phyloP scores from a whole-genome alignment of 768 basidiomycete species.

The Leccinum longicurvipes region DNA sequence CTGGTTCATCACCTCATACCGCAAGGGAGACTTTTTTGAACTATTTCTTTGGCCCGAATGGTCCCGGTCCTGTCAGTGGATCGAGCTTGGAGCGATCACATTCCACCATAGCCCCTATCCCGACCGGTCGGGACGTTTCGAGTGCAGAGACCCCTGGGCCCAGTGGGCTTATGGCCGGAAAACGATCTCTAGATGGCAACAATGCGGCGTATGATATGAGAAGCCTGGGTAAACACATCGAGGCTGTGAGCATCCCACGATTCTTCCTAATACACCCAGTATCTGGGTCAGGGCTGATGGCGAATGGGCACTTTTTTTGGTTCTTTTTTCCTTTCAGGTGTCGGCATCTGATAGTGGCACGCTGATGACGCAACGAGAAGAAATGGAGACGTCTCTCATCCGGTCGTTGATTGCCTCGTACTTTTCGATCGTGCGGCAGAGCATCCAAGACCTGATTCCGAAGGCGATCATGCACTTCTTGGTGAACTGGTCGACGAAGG shows the following conservation, averaged over 20 bases:
- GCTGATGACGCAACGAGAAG: slow-evolving; percentile 76
- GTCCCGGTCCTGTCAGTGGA: slow-evolving; percentile 66
- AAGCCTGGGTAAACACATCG: slow-evolving; percentile 95
- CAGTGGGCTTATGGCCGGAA: slow-evolving; percentile 64
- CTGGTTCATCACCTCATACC: slow-evolving; percentile 44
- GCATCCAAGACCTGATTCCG: slow-evolving; percentile 94
- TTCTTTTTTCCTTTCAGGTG: slow-evolving; percentile 36
- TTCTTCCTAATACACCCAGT: slow-evolving; percentile 4
- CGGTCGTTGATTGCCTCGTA: slow-evolving; percentile 93
- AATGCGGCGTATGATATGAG: slow-evolving; percentile 97
- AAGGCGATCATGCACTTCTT: slow-evolving; percentile 99
- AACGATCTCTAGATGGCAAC: slow-evolving; percentile 65
- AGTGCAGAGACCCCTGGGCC: slow-evolving; percentile 48
- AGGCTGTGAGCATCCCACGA: slow-evolving; percentile 67
- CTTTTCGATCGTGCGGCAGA: slow-evolving; percentile 93
- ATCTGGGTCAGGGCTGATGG: slow-evolving; percentile 11
- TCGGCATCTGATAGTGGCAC: slow-evolving; percentile 56
- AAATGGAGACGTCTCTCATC: slow-evolving; percentile 95
- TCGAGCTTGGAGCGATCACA: slow-evolving; percentile 46
- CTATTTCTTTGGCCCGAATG: slow-evolving; percentile 95
- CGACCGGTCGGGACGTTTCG: slow-evolving; percentile 64
- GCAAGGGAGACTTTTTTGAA: slow-evolving; percentile 92
- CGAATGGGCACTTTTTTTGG: not conserved
- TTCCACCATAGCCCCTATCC: slow-evolving; percentile 32
- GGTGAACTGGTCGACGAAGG: slow-evolving; percentile 94